Percentiles rank a stretch among this genome's conserved stretches.
phyloP scores from a whole-genome alignment of 1,139 yeast genomes.

The Diutina rugosa region DNA sequence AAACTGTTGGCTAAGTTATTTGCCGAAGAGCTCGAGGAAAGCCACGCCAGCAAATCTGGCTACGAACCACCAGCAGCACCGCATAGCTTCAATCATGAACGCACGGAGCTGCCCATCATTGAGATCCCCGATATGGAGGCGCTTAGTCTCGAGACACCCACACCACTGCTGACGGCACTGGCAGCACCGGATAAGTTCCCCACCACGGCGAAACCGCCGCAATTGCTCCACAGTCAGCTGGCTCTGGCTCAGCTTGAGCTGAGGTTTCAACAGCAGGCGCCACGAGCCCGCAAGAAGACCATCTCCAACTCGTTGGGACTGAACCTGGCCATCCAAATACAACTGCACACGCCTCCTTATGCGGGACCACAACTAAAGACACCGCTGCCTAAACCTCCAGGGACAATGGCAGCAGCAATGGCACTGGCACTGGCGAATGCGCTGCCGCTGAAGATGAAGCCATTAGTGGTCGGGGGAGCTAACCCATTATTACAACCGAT shows the following conservation, averaged over 20 bases:
- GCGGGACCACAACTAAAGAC: constrained; percentile 5
- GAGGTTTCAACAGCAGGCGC: not conserved
- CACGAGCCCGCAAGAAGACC: constrained; percentile 24
- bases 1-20: not conserved
- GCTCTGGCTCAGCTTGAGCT: constrained; percentile 30
- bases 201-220: constrained; percentile 32
- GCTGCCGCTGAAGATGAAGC: constrained; percentile 44
- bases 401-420: not conserved
- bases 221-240: constrained; percentile 36
- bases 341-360: constrained; percentile 28
- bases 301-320: constrained; percentile 19
- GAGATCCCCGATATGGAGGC: constrained; percentile 34
- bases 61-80: not conserved
- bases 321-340: not conserved
- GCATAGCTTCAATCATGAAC: not conserved
- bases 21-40: not conserved
- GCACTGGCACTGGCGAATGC: not conserved
- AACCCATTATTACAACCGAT: constrained; percentile 50
- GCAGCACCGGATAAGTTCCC: constrained; percentile 3
- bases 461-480: constrained; percentile 26
- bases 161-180: not conserved
- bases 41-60: not conserved
- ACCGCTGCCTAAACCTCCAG: not conserved
- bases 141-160: constrained; percentile 8
- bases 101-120: constrained; percentile 25